Base-by-base conservation (phyloP, 768 basidiomycete genomes). In the Lactifluus rugatus region DNA sequence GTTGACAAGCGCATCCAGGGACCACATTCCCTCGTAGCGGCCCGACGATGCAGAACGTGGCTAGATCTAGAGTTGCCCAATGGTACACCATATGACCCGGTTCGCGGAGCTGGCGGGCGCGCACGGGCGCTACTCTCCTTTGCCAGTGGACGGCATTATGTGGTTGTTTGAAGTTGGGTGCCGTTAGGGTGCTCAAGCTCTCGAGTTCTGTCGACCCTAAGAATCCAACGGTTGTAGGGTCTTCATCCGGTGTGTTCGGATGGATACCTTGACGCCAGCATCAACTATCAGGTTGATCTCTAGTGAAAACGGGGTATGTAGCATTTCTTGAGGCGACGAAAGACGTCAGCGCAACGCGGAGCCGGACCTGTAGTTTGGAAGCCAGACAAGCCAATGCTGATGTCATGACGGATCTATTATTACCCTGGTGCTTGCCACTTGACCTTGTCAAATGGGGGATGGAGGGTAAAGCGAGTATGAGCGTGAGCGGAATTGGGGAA, bases 291-390 rank as follows among this genome's bases (percentile, higher is more conserved):
- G 74, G 36, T 69, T 58, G 26, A 82, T 63, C 65, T 83, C 82
- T 83, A 1, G 77, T 78, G 5, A 66, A 59, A 39, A 78, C 67
- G n/a, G 75, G 69, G 8, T 66, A 31, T 66, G n/a, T n/a, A n/a
- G n/a, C n/a, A n/a, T n/a, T 42, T 0, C 64, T 41, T 3, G 72
- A 71, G 16, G 70, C 63, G 4, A 63, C 64, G 11, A 73, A 64
- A 2, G 79, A 77, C 25, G 79, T 75, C 23, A 69, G 70, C 6
- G 64, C 54, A 62, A 78, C 70, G 21, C 77, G 74, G 2, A 81
- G 74, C 47, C 82, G 75, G 32, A 75, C 65, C 3, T 76, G 73
- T 84, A 83, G 66, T 84, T 83, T 80, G 60, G 36, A 36, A 16
- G 10, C 13, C 16, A 9, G 41, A 47, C 41, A 2, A 58, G 14